These are phyloP conservation scores for Acarospora socialis DNA, from an alignment of 2,329 filamentous ascomycete species.

Conservation along the genomic window DNA sequence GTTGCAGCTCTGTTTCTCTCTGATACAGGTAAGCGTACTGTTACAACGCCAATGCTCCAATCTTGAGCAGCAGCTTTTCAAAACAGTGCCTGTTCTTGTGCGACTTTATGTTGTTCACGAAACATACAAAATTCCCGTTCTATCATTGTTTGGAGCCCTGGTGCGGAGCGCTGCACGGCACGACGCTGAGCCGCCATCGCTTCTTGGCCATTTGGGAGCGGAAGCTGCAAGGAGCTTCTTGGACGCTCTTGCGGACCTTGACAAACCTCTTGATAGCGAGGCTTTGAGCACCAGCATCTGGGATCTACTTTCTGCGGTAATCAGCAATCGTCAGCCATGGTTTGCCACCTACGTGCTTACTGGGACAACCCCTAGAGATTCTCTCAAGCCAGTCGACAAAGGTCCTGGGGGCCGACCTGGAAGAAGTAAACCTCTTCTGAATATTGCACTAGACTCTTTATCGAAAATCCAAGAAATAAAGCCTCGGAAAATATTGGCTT, in stretches of 20 bases:
- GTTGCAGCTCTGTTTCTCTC: constrained; percentile 50
- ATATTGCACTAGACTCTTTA: constrained; percentile 57
- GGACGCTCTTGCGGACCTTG: constrained; percentile 59
- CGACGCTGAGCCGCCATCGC: constrained; percentile 68
- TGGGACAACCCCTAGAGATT: constrained; percentile 67
- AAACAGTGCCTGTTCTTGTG: constrained; percentile 60
- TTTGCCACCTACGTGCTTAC: constrained; percentile 87
- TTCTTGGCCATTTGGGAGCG: constrained; percentile 79
- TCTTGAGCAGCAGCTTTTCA: constrained; percentile 68
- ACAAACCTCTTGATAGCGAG: constrained; percentile 56
- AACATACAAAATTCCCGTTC: constrained; percentile 48
- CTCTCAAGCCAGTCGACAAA: constrained; percentile 42
- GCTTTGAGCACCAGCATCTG: constrained; percentile 57
- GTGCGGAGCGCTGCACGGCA: constrained; percentile 54
- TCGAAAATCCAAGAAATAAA: constrained; percentile 50
- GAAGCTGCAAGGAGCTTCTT: constrained; percentile 75
- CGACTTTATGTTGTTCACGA: constrained; percentile 60
- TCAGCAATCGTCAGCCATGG: constrained; percentile 88
- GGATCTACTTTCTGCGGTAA: constrained; percentile 72
- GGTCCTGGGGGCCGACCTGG: constrained; percentile 36
- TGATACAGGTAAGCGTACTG: constrained; percentile 56
- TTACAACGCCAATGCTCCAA: constrained; percentile 48
- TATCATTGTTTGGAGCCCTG: constrained; percentile 57
- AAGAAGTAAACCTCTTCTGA: constrained; percentile 52
- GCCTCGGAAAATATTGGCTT: constrained; percentile 52